Evolutionary conservation across 2,329 filamentous ascomycete species (phyloP).

Genomic region (Trichoderma gracile): DNA sequence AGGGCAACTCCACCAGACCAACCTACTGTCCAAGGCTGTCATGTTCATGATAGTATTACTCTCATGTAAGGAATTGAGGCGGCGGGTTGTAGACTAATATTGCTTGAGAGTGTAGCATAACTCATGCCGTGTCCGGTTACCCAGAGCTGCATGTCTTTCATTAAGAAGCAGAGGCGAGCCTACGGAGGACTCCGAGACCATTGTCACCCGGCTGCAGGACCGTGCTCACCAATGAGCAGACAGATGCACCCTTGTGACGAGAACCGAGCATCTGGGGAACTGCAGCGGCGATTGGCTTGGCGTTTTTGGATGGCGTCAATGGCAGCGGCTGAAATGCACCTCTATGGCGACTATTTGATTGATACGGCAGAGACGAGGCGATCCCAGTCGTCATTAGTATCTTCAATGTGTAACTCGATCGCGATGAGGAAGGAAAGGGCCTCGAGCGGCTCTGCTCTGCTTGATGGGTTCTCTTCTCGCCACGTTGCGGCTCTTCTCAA

Average conservation of each 20-base stretch:
- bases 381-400: not conserved
- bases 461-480: too few species aligned
- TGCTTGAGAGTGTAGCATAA: not conserved
- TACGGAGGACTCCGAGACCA: not conserved
- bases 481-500: too few species aligned
- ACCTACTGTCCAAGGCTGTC: too few species aligned
- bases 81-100: not conserved
- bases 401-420: too few species aligned
- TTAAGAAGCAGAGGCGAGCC: not conserved
- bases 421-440: too few species aligned
- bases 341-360: not conserved
- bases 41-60: too few species aligned
- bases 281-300: conserved; percentile 8
- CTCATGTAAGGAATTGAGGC: too few species aligned
- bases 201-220: not conserved
- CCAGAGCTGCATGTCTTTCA: not conserved
- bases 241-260: not conserved
- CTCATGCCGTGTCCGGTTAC: not conserved
- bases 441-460: too few species aligned
- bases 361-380: not conserved
- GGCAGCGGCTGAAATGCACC: conserved; percentile 6
- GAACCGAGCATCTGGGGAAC: not conserved
- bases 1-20: too few species aligned
- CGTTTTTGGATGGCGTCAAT: not conserved
- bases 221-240: not conserved